phyloP scores from a whole-genome alignment of 139 green algal genomes.

The Medakamo hakoo region DNA sequence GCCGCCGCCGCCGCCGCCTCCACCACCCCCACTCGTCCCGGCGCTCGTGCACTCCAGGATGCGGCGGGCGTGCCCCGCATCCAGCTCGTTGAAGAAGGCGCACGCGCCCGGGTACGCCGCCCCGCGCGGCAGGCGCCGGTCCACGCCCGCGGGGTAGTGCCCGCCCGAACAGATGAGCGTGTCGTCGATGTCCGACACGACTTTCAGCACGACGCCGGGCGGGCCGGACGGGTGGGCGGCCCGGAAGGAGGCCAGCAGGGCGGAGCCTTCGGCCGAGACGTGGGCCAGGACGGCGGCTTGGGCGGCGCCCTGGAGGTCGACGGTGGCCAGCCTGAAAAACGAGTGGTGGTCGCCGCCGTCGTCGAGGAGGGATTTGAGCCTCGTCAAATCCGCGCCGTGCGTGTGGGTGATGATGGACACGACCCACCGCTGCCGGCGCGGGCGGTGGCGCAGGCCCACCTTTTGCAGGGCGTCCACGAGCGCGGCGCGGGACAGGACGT shows the following conservation, averaged over 20 bases:
- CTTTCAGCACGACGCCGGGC: conserved; percentile 25
- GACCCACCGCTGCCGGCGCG: conserved; percentile 19
- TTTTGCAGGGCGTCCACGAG: conserved; percentile 40
- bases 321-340: conserved; percentile 38
- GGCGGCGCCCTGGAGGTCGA: conserved; percentile 28
- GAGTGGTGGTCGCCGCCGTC: conserved; percentile 40
- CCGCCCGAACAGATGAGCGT: conserved; percentile 38
- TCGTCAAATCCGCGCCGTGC: conserved; percentile 27
- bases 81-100: conserved; percentile 17
- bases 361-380: conserved; percentile 33
- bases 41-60: too few relatives aligned
- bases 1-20: too few relatives aligned
- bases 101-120: conserved; percentile 16
- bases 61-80: conserved; percentile 10
- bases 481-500: conserved; percentile 12
- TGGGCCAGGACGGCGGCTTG: conserved; percentile 20
- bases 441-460: conserved; percentile 30
- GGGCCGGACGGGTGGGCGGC: not conserved
- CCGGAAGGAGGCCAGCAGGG: conserved; percentile 6
- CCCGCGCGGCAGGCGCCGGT: conserved; percentile 10
- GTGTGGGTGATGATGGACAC: conserved; percentile 25
- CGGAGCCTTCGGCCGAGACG: conserved; percentile 16
- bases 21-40: too few relatives aligned
- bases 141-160: conserved; percentile 21
- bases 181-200: conserved; percentile 43